phyloP scores from a whole-genome alignment of 208 protist genomes.

The Leishmania gerbilli region DNA sequence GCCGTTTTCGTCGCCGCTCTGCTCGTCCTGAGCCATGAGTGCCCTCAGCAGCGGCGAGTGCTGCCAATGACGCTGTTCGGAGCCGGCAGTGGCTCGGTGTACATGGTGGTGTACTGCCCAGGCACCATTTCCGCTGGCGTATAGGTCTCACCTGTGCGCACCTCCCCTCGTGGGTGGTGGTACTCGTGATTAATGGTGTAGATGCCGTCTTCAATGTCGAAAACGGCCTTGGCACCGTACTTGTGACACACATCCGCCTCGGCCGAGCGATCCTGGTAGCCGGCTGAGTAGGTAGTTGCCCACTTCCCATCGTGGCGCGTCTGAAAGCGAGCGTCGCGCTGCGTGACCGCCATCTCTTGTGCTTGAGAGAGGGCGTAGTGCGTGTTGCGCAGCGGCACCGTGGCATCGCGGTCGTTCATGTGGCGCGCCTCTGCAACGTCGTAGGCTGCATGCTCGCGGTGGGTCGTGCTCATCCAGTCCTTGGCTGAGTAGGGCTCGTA shows the following conservation, averaged over 20 bases:
- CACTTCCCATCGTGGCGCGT: conserved; percentile 52
- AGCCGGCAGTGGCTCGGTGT: conserved; percentile 73
- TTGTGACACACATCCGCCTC: conserved; percentile 63
- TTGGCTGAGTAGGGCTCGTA: conserved; percentile 74
- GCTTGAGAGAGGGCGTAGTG: conserved; percentile 66
- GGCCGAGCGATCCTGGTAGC: conserved; percentile 65
- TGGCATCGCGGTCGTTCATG: conserved; percentile 65
- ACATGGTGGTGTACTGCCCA: conserved; percentile 86
- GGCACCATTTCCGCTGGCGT: conserved; percentile 79
- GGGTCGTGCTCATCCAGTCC: conserved; percentile 86
- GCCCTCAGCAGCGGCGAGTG: conserved; percentile 4
- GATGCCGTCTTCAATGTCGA: conserved; percentile 78
- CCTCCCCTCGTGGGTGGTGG: conserved; percentile 84
- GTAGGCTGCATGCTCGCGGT: conserved; percentile 77
- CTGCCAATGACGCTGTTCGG: conserved; percentile 50
- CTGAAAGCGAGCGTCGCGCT: conserved; percentile 40
- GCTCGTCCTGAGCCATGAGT: background rate
- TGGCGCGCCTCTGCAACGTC: conserved; percentile 55
- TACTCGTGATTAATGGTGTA: conserved; percentile 86
- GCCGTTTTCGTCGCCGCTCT: background rate
- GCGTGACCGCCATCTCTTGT: conserved; percentile 53
- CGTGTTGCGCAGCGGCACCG: conserved; percentile 65
- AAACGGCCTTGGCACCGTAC: conserved; percentile 64
- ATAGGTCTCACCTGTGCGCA: conserved; percentile 72
- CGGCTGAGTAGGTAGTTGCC: conserved; percentile 70